These are phyloP conservation scores for Aureobasidium sp. DNA, from an alignment of 2,329 filamentous ascomycete species.

Conservation along the genomic window DNA sequence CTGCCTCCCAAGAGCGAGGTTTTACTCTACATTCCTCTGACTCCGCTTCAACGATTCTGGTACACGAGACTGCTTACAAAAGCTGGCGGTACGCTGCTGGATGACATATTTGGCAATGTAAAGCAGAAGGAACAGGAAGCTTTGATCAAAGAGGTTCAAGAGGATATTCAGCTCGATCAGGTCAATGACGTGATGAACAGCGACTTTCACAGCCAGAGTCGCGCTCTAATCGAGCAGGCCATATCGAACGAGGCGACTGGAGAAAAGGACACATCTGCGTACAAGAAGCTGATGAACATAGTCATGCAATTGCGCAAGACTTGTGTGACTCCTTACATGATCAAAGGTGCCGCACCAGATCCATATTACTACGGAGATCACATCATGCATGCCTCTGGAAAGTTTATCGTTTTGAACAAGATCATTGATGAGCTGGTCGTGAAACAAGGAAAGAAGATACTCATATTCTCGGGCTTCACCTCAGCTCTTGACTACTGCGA, in stretches of 20 bases:
- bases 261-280: conserved; percentile 21
- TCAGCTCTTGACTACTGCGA: conserved; percentile 46
- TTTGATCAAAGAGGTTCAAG: conserved; percentile 32
- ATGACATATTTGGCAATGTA: conserved; percentile 46
- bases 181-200: conserved; percentile 29
- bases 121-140: conserved; percentile 39
- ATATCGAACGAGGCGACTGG: conserved; percentile 29
- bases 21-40: conserved; percentile 51
- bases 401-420: conserved; percentile 50
- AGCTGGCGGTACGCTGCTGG: conserved; percentile 44
- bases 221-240: conserved; percentile 36
- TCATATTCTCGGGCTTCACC: conserved; percentile 53
- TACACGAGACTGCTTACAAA: conserved; percentile 52
- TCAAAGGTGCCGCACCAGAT: conserved; percentile 40
- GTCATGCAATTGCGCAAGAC: conserved; percentile 51
- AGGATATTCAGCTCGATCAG: conserved; percentile 22
- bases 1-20: conserved; percentile 53
- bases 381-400: conserved; percentile 46
- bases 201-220: conserved; percentile 41
- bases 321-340: conserved; percentile 49
- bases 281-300: conserved; percentile 45
- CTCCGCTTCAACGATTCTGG: conserved; percentile 52
- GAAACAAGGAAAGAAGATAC: conserved; percentile 45
- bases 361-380: conserved; percentile 42
- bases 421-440: conserved; percentile 44